phyloP scores from a whole-genome alignment of 176 grass and related monocot genomes.

The Cocos nucifera region DNA sequence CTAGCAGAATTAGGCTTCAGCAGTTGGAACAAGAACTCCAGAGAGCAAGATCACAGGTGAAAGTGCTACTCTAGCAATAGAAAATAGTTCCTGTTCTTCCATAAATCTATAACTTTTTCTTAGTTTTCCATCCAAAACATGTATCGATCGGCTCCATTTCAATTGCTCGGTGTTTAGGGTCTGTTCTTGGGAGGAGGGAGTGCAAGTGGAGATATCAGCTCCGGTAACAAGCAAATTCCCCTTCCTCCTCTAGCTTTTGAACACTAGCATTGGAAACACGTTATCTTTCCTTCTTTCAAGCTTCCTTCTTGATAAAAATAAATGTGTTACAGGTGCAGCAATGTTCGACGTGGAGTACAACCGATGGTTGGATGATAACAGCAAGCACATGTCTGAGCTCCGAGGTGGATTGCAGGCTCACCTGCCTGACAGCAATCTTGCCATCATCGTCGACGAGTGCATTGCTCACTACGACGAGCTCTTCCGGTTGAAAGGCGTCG shows the following conservation, averaged over 20 bases:
- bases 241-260: no score
- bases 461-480: slow-evolving; percentile 81
- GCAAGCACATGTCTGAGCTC: slow-evolving; percentile 51
- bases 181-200: slow-evolving; percentile 72
- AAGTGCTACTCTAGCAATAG: slow-evolving; percentile 1
- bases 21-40: slow-evolving; percentile 90
- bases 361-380: slow-evolving; percentile 79
- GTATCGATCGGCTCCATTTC: not conserved
- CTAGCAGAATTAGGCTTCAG: slow-evolving; percentile 83
- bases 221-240: slow-evolving; percentile 44
- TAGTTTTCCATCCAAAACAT: no score
- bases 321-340: slow-evolving; percentile 43
- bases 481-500: slow-evolving; percentile 64
- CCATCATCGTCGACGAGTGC: slow-evolving; percentile 64
- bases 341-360: slow-evolving; percentile 92
- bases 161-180: slow-evolving; percentile 40
- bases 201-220: slow-evolving; percentile 51
- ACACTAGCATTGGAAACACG: no score
- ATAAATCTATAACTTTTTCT: not conserved
- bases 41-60: slow-evolving; percentile 82
- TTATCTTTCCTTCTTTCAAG: no score
- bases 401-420: slow-evolving; percentile 58
- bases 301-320: no score
- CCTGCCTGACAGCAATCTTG: slow-evolving; percentile 58
- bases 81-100: not conserved